Conservation (phyloP, 2,329 filamentous ascomycete species). For the Penicillium freii region DNA sequence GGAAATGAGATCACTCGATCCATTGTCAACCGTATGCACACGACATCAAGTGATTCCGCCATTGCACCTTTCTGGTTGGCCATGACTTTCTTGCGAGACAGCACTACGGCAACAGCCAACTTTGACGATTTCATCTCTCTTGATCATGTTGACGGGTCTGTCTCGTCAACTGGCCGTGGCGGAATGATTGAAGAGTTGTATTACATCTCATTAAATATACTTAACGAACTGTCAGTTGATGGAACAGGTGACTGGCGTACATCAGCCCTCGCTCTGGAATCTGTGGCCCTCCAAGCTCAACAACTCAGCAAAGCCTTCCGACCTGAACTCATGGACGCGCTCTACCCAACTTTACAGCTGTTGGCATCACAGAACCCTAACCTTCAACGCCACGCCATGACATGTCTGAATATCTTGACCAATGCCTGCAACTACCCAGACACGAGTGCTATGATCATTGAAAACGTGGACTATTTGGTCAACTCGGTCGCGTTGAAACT, state of each 20-base stretch:
- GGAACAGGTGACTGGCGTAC: slow-evolving; percentile 64
- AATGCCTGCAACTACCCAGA: slow-evolving; percentile 68
- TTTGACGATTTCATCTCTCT: slow-evolving; percentile 68
- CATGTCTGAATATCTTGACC: slow-evolving; percentile 78
- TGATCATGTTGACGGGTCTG: slow-evolving; percentile 34
- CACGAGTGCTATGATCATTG: slow-evolving; percentile 76
- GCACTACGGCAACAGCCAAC: slow-evolving; percentile 50
- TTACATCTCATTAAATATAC: slow-evolving; percentile 41
- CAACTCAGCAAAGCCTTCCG: slow-evolving; percentile 68
- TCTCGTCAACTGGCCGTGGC: slow-evolving; percentile 26
- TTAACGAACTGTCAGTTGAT: slow-evolving; percentile 40
- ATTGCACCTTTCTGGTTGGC: slow-evolving; percentile 78
- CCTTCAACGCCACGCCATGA: slow-evolving; percentile 78
- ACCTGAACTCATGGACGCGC: slow-evolving; percentile 80
- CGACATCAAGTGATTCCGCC: slow-evolving; percentile 57
- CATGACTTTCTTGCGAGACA: slow-evolving; percentile 65
- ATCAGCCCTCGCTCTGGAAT: slow-evolving; percentile 76
- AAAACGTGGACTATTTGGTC: slow-evolving; percentile 94
- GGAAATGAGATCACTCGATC: slow-evolving; percentile 57
- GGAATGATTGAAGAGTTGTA: slow-evolving; percentile 47
- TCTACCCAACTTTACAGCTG: slow-evolving; percentile 89
- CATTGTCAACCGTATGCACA: slow-evolving; percentile 63
- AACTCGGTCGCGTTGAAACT: slow-evolving; percentile 87
- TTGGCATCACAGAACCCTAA: slow-evolving; percentile 68
- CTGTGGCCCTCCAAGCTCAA: slow-evolving; percentile 71